Base-by-base conservation (phyloP, 495 filamentous ascomycete species). In the Hamigera avellanea region DNA sequence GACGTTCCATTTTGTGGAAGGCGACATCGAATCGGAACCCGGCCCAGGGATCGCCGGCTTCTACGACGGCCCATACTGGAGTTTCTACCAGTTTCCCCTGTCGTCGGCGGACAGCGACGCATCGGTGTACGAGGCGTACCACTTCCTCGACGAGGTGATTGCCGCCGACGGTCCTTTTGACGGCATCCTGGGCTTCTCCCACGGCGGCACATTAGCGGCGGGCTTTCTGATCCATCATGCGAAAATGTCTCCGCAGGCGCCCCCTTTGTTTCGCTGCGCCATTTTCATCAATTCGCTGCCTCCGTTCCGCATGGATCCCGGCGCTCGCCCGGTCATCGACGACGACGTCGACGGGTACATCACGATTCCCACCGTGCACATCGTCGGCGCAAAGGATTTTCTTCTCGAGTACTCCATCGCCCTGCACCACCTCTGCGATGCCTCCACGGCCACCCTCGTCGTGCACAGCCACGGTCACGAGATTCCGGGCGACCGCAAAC, bases 141-240 rank as follows among this genome's bases (percentile, higher is more conserved):
- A 50, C 16, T 35, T 42, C 18, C 44, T 63, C 6, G 40, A 53
- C 37, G 55, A 61, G 21, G 45, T 51, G 14, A 45, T 62, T n/a
- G 43, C 47, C 10, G 37, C 53, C 17, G 52, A 64, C 16, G 56
- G 56, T 8, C 59, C 59, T 9, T 63, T 63, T 26, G 59, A 64
- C 29, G 58, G 51, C 18, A 38, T 62, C 19, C 39, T 64, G 19
- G 59, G 57, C 10, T 62, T 62, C 36, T 63, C 59, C 10, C 59
- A 63, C 21, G 59, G 59, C 3, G 56, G 50, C 8, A 56, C 55
- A 10, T 37, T 63, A 25, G 53, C 56, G 2, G 48, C 53, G 3
- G 52, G 46, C 0, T 55, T 57, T 25, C 44, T 64, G 14, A 49
- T 53, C 31, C 52, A 61, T 14, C 50, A 57, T 17, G 53, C 55